phyloP scores from a whole-genome alignment of 768 basidiomycete genomes.

The Tricholoma saponaceum region DNA sequence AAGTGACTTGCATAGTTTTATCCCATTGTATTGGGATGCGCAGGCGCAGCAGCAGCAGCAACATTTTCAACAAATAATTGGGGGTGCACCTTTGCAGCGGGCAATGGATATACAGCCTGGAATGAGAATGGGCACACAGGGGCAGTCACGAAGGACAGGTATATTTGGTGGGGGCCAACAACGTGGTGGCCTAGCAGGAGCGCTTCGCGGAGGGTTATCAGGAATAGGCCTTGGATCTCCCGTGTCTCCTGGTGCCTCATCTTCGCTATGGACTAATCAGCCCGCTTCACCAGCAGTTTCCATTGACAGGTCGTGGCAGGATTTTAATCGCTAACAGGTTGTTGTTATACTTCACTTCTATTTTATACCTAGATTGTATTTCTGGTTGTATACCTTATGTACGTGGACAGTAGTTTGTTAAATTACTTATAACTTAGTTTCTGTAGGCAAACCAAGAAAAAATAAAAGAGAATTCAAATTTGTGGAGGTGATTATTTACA shows the following conservation, averaged over 20 bases:
- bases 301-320: slow-evolving; percentile 34
- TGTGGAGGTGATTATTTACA: too few relatives aligned
- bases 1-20: slow-evolving; percentile 11
- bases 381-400: neutral
- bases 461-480: too few relatives aligned
- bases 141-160: slow-evolving; percentile 49
- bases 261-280: slow-evolving; percentile 35
- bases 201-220: neutral
- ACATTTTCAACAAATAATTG: slow-evolving; percentile 19
- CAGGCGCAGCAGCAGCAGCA: slow-evolving; percentile 30
- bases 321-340: slow-evolving; percentile 32
- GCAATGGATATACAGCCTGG: slow-evolving; percentile 49
- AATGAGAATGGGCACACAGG: slow-evolving; percentile 40
- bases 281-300: slow-evolving; percentile 37
- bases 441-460: too few relatives aligned
- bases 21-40: slow-evolving; percentile 28
- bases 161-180: slow-evolving; percentile 52
- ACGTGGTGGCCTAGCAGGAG: slow-evolving; percentile 9
- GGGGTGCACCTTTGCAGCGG: slow-evolving; percentile 36
- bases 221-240: neutral
- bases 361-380: neutral
- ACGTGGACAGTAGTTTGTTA: too few relatives aligned
- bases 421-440: too few relatives aligned
- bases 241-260: neutral
- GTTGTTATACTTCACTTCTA: slow-evolving; percentile 4